These are phyloP conservation scores for Erysimum pusillum DNA, from an alignment of 441 rosid species.

Conservation along the genomic window DNA sequence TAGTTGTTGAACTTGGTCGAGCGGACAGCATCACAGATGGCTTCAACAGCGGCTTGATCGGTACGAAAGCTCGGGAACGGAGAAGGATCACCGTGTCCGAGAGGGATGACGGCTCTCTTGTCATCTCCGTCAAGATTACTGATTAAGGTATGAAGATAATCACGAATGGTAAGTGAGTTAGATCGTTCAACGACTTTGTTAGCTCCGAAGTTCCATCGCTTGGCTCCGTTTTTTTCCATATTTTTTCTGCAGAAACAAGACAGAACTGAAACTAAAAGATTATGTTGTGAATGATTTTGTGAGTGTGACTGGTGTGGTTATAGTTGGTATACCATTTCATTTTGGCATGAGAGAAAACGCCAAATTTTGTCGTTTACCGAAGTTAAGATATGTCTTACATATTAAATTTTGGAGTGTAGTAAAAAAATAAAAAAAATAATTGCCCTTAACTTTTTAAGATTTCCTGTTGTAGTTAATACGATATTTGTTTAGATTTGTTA, in stretches of 20 bases:
- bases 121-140: not conserved
- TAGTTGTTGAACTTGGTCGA: constrained; percentile 57
- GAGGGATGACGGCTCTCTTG: constrained; percentile 26
- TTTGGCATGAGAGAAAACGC: not conserved
- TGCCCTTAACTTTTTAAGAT: no score
- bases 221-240: constrained; percentile 20
- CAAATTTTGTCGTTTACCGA: not conserved
- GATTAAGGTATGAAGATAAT: constrained; percentile 12
- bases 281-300: not conserved
- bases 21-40: constrained; percentile 53
- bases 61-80: constrained; percentile 56
- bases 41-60: constrained; percentile 52
- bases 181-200: constrained; percentile 28
- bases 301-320: not conserved
- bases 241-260: not conserved
- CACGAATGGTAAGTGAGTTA: constrained; percentile 21
- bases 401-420: not conserved
- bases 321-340: not conserved
- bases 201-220: constrained; percentile 42
- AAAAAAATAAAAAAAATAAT: no score
- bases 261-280: not conserved
- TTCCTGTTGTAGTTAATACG: no score
- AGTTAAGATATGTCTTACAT: not conserved
- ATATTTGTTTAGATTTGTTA: no score
- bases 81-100: constrained; percentile 68